A percentile compares a stretch with the other conserved stretches of the same genome.
Evolutionary conservation across 2,329 filamentous ascomycete genomes (phyloP).

Genomic region (Setomelanomma holmii): DNA sequence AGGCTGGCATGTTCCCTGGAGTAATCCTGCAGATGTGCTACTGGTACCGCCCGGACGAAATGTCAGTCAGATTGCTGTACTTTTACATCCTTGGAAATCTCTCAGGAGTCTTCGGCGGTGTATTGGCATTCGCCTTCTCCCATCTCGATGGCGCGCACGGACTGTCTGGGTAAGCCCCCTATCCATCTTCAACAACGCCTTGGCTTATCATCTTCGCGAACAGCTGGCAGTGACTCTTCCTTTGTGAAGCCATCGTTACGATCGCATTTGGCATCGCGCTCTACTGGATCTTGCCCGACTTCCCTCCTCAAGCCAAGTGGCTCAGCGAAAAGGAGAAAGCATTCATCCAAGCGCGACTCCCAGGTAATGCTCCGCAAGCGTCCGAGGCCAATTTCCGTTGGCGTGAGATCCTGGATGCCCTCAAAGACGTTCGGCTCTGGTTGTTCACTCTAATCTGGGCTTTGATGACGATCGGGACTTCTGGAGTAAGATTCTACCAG

Average conservation of each 20-base stretch:
- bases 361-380: constrained; percentile 51
- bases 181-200: too few species aligned
- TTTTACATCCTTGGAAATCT: constrained; percentile 56
- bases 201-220: too few species aligned
- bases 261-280: constrained; percentile 18
- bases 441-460: constrained; percentile 57
- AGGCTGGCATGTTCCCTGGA: constrained; percentile 36
- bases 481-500: constrained; percentile 29
- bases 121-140: constrained; percentile 62
- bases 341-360: constrained; percentile 56
- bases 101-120: constrained; percentile 65
- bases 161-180: constrained; percentile 56
- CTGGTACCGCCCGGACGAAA: constrained; percentile 63
- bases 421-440: constrained; percentile 60
- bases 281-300: constrained; percentile 20
- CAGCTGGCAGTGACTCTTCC: constrained; percentile 36
- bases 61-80: constrained; percentile 18
- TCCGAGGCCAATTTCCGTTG: constrained; percentile 55
- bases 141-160: constrained; percentile 64
- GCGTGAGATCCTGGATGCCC: constrained; percentile 54
- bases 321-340: constrained; percentile 51
- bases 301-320: constrained; percentile 34
- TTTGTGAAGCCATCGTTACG: constrained; percentile 20
- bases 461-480: constrained; percentile 40
- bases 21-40: constrained; percentile 61